These are phyloP conservation scores for Psilocybe tampanensis DNA, from an alignment of 768 basidiomycete species.

Conservation along the genomic window DNA sequence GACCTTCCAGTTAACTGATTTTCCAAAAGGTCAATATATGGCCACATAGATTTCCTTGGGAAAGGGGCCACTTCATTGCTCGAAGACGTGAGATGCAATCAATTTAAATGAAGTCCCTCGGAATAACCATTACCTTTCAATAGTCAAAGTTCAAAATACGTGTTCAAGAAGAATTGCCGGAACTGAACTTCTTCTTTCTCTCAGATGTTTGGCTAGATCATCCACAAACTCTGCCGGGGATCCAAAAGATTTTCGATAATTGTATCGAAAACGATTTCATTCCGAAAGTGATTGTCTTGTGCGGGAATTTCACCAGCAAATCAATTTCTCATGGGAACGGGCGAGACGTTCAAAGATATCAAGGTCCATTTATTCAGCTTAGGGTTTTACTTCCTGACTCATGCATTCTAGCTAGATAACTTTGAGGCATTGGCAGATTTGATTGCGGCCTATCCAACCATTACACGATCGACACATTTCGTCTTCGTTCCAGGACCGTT, in stretches of 20 bases:
- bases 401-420: constrained; percentile 53
- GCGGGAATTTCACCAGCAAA: constrained; percentile 91
- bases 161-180: constrained; percentile 67
- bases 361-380: constrained; percentile 51
- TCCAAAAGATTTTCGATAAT: constrained; percentile 87
- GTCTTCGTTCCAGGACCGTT: constrained; percentile 94
- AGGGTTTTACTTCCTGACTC: background rate
- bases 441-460: constrained; percentile 76
- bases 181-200: constrained; percentile 88
- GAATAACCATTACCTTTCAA: background rate
- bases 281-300: constrained; percentile 88
- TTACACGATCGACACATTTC: constrained; percentile 83
- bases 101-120: background rate
- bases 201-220: constrained; percentile 98
- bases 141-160: constrained; percentile 66
- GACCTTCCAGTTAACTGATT: constrained; percentile 11
- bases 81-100: constrained; percentile 73
- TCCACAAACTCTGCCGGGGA: constrained; percentile 75
- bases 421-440: constrained; percentile 88
- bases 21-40: constrained; percentile 78
- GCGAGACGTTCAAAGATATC: constrained; percentile 80
- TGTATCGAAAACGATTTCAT: constrained; percentile 86
- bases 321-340: constrained; percentile 80
- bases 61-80: constrained; percentile 86
- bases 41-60: constrained; percentile 97